Evolutionary conservation across 257 asterid genomes (phyloP), one percentile per base, ranked within the genome.

Genomic region (Capsicum baccatum): DNA sequence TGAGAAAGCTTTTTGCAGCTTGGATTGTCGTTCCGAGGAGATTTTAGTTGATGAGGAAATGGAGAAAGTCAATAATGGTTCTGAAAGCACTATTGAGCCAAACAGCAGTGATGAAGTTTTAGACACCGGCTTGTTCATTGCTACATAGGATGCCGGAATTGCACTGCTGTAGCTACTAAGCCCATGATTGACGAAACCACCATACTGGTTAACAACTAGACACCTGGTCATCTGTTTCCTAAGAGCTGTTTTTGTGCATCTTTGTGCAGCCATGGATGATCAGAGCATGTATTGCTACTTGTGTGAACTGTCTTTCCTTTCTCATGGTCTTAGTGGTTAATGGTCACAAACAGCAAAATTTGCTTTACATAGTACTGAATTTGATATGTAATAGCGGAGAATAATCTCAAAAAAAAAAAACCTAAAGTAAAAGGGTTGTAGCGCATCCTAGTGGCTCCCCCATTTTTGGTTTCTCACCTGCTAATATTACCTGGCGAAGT

Each of bases 1-100:
- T 9, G 99, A 94, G 91, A 92, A 90, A 82, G 97, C 98, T 4
- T 97, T 97, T 88, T 97, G 99, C 94, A 97, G 99, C 81, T 68
- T 81, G 19, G 73, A 39, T 83, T 97, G 99, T 92, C 95, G 99
- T 12, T 83, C 93, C 42, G 87, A 80, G 89, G 97, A 86, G 89
- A 94, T 97, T 85, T 89, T 92, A 89, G 84, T 88, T 48, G 98
- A 96, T 12, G 97, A 92, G 87, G 92, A 90, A 86, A 89, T 69
- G 92, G 96, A 92, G 86, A 85, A 89, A 59, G 83, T 68, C 55
- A 76, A 85, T 81, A 71, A 64, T 4, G 67, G 80, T 83, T 70
- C 89, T 62, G 96, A 90, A 71, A 79, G 81, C 67, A 71, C 84
- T 2, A 37, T 85, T 79, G 68, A 67, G 83, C 79, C 70, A 15